Evolutionary conservation across 352 stramenopile species (phyloP).

Genomic region (Phytophthora pinifolia): DNA sequence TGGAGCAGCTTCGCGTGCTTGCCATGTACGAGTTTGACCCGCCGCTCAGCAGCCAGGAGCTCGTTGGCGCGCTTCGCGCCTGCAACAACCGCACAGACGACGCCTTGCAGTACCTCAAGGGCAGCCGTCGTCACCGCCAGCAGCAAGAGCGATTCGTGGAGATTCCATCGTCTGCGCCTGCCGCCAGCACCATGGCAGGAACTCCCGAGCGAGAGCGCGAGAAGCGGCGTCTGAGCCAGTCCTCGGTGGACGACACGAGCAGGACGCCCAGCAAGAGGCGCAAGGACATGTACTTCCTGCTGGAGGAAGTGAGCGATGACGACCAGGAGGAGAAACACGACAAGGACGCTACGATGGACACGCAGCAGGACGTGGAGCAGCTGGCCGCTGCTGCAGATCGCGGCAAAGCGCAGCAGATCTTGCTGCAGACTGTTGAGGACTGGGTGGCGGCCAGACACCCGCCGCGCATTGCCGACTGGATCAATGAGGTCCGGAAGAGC

Average conservation of each 20-base stretch:
- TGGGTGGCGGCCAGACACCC: conserved; percentile 20
- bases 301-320: conserved; percentile 13
- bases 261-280: conserved; percentile 29
- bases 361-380: conserved; percentile 11
- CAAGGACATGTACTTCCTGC: conserved; percentile 23
- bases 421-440: conserved; percentile 35
- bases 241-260: conserved; percentile 9
- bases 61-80: conserved; percentile 41
- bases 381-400: not conserved
- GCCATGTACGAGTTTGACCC: conserved; percentile 63
- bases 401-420: conserved; percentile 16
- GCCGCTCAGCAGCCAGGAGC: conserved; percentile 44
- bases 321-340: conserved; percentile 10
- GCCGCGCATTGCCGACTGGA: conserved; percentile 30
- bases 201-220: conserved; percentile 24
- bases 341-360: conserved; percentile 7
- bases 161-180: conserved; percentile 15
- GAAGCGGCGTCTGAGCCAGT: conserved; percentile 34
- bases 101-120: conserved; percentile 56
- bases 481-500: conserved; percentile 27
- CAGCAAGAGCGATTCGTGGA: not conserved
- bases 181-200: conserved; percentile 3
- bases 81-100: conserved; percentile 48
- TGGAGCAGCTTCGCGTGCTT: conserved; percentile 63
- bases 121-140: conserved; percentile 19